Conservation (phyloP, 306 rosid genomes). For the Vigna mungo region DNA sequence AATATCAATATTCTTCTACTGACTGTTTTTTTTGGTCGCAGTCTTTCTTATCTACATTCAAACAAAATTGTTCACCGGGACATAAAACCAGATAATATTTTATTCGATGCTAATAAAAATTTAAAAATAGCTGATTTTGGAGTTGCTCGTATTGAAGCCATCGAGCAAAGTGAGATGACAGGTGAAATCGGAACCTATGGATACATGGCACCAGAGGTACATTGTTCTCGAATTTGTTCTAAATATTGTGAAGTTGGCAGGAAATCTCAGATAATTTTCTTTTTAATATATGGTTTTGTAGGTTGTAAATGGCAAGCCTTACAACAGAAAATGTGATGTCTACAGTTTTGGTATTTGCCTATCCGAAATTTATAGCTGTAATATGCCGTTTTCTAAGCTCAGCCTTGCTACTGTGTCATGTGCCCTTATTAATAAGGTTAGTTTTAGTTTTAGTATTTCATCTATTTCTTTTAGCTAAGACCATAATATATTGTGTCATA, state of each 20-base stretch:
- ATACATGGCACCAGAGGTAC: constrained; percentile 97
- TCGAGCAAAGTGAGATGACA: constrained; percentile 75
- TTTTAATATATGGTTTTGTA: constrained; percentile 39
- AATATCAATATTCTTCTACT: neutral
- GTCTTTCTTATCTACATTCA: constrained; percentile 80
- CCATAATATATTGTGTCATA: no score
- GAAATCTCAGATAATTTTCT: no score
- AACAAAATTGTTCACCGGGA: constrained; percentile 85
- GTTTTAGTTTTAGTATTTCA: neutral
- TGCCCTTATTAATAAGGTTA: constrained; percentile 68
- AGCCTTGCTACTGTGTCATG: constrained; percentile 70
- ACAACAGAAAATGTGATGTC: constrained; percentile 81
- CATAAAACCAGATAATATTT: constrained; percentile 76
- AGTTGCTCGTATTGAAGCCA: constrained; percentile 85
- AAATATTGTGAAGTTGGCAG: neutral
- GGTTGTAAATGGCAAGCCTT: constrained; percentile 87
- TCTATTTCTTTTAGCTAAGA: no score
- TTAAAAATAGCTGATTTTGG: constrained; percentile 90
- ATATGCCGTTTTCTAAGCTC: constrained; percentile 72
- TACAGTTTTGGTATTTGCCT: constrained; percentile 90
- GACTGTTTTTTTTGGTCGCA: constrained; percentile 32
- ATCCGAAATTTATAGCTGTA: constrained; percentile 87
- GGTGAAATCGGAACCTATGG: constrained; percentile 89
- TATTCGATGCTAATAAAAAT: constrained; percentile 57
- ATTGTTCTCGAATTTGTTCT: neutral